These are phyloP conservation scores for Cystobasidium tubakii DNA, from an alignment of 768 basidiomycete species.

Conservation along the genomic window DNA sequence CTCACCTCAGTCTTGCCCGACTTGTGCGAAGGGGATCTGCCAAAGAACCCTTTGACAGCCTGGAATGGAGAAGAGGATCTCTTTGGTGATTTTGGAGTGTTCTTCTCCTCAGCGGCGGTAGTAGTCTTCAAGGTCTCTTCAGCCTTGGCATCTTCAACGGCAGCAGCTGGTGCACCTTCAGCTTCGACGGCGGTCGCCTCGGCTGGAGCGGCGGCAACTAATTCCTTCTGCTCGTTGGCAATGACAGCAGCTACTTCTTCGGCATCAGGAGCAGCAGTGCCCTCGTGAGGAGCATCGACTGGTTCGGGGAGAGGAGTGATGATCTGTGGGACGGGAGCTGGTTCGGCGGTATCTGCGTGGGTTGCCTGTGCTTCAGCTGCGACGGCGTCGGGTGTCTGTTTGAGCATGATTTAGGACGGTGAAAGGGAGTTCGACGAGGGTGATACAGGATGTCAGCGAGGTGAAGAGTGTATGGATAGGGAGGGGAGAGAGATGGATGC, in stretches of 20 bases:
- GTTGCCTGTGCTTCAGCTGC: slow-evolving; percentile 8
- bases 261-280: not conserved
- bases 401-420: not conserved
- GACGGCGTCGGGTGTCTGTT: not conserved
- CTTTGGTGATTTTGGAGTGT: not conserved
- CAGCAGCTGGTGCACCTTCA: not conserved
- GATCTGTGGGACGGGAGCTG: slow-evolving; percentile 33
- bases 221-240: slow-evolving; percentile 1
- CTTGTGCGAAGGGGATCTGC: not conserved
- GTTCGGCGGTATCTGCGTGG: not conserved
- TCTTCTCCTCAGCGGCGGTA: not conserved
- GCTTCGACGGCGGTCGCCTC: not conserved
- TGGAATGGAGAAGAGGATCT: not conserved
- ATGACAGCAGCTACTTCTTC: slow-evolving; percentile 8
- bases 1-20: not conserved
- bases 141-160: not conserved
- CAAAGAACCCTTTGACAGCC: slow-evolving; percentile 10
- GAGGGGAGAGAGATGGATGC: too few relatives aligned
- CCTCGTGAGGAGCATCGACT: not conserved
- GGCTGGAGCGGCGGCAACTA: not conserved
- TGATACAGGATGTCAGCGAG: not conserved
- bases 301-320: slow-evolving; percentile 24
- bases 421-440: slow-evolving; percentile 5
- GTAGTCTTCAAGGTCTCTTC: slow-evolving; percentile 1
- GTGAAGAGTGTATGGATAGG: not conserved